Conservation (phyloP, 805 yeast species). For the Candida odintsovae region DNA sequence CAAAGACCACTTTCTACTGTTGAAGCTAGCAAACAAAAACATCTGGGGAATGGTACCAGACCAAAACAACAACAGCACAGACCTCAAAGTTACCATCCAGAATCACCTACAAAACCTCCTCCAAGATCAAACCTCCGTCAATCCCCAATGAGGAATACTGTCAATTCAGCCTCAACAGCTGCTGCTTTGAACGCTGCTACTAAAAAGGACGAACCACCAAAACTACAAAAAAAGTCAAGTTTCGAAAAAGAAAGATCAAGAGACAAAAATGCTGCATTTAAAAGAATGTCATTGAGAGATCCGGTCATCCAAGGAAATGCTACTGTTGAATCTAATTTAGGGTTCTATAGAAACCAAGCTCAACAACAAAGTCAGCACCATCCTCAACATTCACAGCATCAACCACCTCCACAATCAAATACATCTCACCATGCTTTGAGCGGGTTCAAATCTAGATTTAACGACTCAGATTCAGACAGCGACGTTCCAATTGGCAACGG, state of each 20-base stretch:
- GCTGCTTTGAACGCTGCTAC: slow-evolving; percentile 44
- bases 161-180: slow-evolving; percentile 18
- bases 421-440: slow-evolving; percentile 1
- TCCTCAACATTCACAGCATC: slow-evolving; percentile 9
- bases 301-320: slow-evolving; percentile 17
- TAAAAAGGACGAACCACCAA: slow-evolving; percentile 35
- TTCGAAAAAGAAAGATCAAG: slow-evolving; percentile 42
- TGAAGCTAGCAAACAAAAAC: not conserved
- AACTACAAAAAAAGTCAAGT: slow-evolving; percentile 37
- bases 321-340: slow-evolving; percentile 19
- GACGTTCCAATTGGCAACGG: slow-evolving; percentile 24
- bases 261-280: slow-evolving; percentile 30
- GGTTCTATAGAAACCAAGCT: slow-evolving; percentile 23
- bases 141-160: not conserved
- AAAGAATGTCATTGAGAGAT: slow-evolving; percentile 30
- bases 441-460: slow-evolving; percentile 48
- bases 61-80: not conserved
- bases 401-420: slow-evolving; percentile 4
- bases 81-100: not conserved
- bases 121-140: not conserved
- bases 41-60: not conserved
- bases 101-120: not conserved
- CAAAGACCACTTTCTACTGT: slow-evolving; percentile 13
- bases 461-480: slow-evolving; percentile 59
- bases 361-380: slow-evolving; percentile 11